These are phyloP conservation scores for Wallemia ichthyophaga DNA, from an alignment of 1,284 basidiomycete species.

Conservation along the genomic window DNA sequence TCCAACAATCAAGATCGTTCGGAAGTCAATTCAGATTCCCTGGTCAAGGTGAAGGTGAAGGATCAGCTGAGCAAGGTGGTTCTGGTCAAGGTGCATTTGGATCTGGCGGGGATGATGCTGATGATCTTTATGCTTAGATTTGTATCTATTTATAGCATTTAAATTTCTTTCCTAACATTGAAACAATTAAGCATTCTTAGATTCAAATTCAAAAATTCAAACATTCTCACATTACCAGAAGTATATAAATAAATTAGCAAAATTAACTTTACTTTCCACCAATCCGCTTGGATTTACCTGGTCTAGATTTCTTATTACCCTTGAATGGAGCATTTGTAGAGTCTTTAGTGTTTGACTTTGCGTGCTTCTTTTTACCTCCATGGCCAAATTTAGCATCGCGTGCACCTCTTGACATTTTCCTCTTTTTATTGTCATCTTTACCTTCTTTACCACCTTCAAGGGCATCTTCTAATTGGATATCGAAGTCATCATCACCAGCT, in stretches of 20 bases:
- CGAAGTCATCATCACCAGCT: conserved; percentile 25
- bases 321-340: conserved; percentile 28
- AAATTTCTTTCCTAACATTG: neutral
- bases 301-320: neutral
- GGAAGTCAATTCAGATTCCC: conserved; percentile 94
- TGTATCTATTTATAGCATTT: neutral
- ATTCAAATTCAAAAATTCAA: too few species aligned
- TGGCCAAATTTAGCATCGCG: conserved; percentile 56
- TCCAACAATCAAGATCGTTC: conserved; percentile 50
- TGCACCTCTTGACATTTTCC: conserved; percentile 26
- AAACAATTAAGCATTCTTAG: neutral
- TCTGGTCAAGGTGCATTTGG: conserved; percentile 42
- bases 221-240: too few species aligned
- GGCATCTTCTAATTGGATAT: conserved; percentile 57
- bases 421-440: conserved; percentile 10
- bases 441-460: conserved; percentile 21
- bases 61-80: conserved; percentile 17
- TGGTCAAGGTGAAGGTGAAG: conserved; percentile 15
- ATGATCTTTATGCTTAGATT: conserved; percentile 44
- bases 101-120: conserved; percentile 44
- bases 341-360: conserved; percentile 49
- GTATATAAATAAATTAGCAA: too few species aligned
- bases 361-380: conserved; percentile 27
- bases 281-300: neutral
- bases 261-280: neutral